Evolutionary conservation across 2,329 filamentous ascomycete genomes (phyloP).

Genomic region (Coniochaeta pulveracea): DNA sequence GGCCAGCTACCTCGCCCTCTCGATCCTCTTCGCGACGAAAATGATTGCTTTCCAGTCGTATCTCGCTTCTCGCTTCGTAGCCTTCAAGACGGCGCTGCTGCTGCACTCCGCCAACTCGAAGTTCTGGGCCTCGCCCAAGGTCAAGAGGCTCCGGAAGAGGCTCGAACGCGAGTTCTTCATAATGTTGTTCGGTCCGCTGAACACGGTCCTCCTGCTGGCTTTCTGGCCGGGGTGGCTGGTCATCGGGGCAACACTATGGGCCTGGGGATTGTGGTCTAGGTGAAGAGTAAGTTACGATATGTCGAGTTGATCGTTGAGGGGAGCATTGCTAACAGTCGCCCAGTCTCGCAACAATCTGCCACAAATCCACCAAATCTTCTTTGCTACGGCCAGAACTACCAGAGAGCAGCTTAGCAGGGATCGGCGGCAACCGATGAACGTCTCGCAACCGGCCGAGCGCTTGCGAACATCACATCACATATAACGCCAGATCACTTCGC

Average conservation of each 20-base stretch:
- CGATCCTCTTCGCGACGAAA: slow-evolving; percentile 8
- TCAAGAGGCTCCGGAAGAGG: slow-evolving; percentile 29
- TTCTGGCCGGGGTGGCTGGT: slow-evolving; percentile 49
- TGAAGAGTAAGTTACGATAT: slow-evolving; percentile 6
- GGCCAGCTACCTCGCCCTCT: slow-evolving; percentile 7
- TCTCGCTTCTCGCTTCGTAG: slow-evolving; percentile 7
- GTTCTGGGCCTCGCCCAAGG: slow-evolving; percentile 19
- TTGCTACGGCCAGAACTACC: no score
- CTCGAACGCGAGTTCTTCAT: slow-evolving; percentile 40
- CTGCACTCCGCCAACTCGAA: slow-evolving; percentile 3
- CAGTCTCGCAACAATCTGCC: not conserved
- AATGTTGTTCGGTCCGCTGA: slow-evolving; percentile 37
- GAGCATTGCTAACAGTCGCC: no score
- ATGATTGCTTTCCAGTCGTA: slow-evolving; percentile 9
- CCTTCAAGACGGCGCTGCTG: not conserved
- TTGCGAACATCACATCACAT: no score
- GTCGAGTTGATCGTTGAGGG: not conserved
- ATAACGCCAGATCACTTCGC: slow-evolving; percentile 36
- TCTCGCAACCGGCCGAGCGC: no score
- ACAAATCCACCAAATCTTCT: no score
- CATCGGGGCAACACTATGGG: slow-evolving; percentile 24
- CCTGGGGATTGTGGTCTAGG: slow-evolving; percentile 17
- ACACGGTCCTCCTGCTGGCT: slow-evolving; percentile 34
- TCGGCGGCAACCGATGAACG: no score
- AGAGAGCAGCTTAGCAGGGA: no score